Percentiles rank a stretch among this genome's conserved stretches.
phyloP scores from a whole-genome alignment of 805 yeast genomes.

The Lachancea nothofagi region DNA sequence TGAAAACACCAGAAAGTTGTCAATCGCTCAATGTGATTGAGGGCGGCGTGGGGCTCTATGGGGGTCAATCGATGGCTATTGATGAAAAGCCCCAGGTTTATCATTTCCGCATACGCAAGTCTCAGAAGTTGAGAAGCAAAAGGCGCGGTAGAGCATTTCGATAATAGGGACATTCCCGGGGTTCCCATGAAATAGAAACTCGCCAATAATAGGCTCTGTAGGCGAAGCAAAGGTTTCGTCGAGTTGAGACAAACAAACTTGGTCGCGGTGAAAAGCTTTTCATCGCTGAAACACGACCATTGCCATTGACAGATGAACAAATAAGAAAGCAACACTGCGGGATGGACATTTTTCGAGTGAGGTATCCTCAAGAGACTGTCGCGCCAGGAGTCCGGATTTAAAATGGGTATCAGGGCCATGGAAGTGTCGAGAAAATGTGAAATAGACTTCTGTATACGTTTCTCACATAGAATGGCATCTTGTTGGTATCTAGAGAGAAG shows the following conservation, averaged over 20 bases:
- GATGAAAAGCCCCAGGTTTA: conserved; percentile 22
- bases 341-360: conserved; percentile 11
- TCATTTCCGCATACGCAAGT: conserved; percentile 16
- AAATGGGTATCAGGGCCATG: conserved; percentile 11
- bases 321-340: conserved; percentile 17
- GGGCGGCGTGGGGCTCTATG: conserved; percentile 1
- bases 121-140: conserved; percentile 21
- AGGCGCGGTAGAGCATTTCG: conserved; percentile 10
- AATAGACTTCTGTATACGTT: conserved; percentile 3
- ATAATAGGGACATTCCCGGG: conserved; percentile 9
- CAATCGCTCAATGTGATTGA: conserved; percentile 11
- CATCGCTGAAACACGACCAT: conserved; percentile 28
- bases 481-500: conserved; percentile 8
- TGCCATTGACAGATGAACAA: conserved; percentile 27
- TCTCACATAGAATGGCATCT: conserved; percentile 5
- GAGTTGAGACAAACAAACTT: conserved; percentile 21
- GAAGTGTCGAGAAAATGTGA: conserved; percentile 9
- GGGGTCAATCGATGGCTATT: conserved; percentile 21
- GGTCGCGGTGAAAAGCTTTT: conserved; percentile 23
- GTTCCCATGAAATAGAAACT: conserved; percentile 27
- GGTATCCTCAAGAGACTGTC: conserved; percentile 1
- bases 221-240: conserved; percentile 13
- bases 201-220: conserved; percentile 24
- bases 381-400: conserved; percentile 6
- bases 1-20: conserved; percentile 29